Percentiles rank a stretch among this genome's conserved stretches.
Conservation (phyloP, 2,329 filamentous ascomycete genomes). For the Pseudophaeomoniella oleicola region DNA sequence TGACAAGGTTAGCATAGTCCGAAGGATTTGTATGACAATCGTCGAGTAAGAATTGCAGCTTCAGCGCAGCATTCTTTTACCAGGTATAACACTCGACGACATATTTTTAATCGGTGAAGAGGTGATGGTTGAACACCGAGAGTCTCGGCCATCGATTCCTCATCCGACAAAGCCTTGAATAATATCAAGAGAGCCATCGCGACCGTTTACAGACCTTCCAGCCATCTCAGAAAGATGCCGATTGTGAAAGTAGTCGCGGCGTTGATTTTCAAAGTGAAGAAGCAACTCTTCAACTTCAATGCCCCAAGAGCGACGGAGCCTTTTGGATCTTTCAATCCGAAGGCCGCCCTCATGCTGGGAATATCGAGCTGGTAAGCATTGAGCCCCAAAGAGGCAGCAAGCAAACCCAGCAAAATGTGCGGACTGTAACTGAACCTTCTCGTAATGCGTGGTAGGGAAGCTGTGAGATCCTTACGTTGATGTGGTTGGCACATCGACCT, state of each 20-base stretch:
- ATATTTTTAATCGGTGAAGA: conserved; percentile 66
- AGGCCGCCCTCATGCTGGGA: conserved; percentile 38
- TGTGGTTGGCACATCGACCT: not conserved
- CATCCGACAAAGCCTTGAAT: conserved; percentile 63
- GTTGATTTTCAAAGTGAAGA: conserved; percentile 62
- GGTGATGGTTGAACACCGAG: conserved; percentile 6
- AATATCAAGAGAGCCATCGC: conserved; percentile 32
- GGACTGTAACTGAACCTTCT: conserved; percentile 57
- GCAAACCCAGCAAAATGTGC: conserved; percentile 66
- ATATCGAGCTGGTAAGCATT: conserved; percentile 60
- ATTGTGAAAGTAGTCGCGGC: not conserved
- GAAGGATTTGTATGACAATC: conserved; percentile 55
- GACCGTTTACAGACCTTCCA: conserved; percentile 10
- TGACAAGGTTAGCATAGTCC: conserved; percentile 58
- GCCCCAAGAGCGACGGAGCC: conserved; percentile 36
- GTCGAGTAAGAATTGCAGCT: conserved; percentile 88
- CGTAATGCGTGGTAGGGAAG: conserved; percentile 25
- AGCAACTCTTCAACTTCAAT: conserved; percentile 58
- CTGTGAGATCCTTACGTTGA: conserved; percentile 42
- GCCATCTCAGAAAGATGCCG: not conserved
- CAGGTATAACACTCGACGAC: conserved; percentile 60
- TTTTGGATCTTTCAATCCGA: not conserved
- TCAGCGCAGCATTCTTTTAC: conserved; percentile 80
- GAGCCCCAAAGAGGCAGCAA: conserved; percentile 9
- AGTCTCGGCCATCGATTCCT: conserved; percentile 29